A percentile compares a stretch with the other conserved stretches of the same genome.
These are phyloP conservation scores for Collybiopsis confluens DNA, from an alignment of 768 basidiomycete genomes.

Conservation along the genomic window DNA sequence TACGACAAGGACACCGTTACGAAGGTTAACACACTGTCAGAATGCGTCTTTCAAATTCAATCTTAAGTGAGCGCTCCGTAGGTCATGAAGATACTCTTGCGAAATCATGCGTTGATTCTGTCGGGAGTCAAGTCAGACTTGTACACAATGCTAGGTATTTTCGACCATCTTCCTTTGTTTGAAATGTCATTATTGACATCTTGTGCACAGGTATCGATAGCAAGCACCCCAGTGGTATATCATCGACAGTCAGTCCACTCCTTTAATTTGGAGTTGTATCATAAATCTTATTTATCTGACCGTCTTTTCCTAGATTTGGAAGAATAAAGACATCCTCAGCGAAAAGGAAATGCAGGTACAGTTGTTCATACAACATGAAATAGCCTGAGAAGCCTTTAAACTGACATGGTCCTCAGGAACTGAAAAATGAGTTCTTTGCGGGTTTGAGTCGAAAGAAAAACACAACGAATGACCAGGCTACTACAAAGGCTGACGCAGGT, in stretches of 20 bases:
- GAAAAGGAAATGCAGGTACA: slow-evolving; percentile 61
- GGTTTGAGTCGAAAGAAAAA: slow-evolving; percentile 24
- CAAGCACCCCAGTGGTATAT: slow-evolving; percentile 71
- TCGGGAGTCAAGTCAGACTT: slow-evolving; percentile 70
- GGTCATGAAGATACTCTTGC: slow-evolving; percentile 68
- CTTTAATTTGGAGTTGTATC: too few species aligned
- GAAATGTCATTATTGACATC: background rate
- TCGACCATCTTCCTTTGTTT: background rate
- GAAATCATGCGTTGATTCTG: slow-evolving; percentile 60
- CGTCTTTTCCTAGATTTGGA: slow-evolving; percentile 54
- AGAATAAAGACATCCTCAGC: slow-evolving; percentile 51
- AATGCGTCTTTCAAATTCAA: background rate
- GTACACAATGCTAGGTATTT: slow-evolving; percentile 57
- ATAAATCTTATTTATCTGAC: too few species aligned
- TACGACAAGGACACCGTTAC: slow-evolving; percentile 59
- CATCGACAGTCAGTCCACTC: slow-evolving; percentile 52
- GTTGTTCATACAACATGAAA: background rate
- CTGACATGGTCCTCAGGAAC: slow-evolving; percentile 32
- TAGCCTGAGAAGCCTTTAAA: too few species aligned
- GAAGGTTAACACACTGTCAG: slow-evolving; percentile 33
- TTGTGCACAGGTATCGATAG: slow-evolving; percentile 58
- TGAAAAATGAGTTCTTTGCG: slow-evolving; percentile 61
- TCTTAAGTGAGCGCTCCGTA: slow-evolving; percentile 18
- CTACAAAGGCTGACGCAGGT: slow-evolving; percentile 16
- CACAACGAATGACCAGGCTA: slow-evolving; percentile 2